Evolutionary conservation across 495 filamentous ascomycete species (phyloP).

Genomic region (Neurospora sp.): DNA sequence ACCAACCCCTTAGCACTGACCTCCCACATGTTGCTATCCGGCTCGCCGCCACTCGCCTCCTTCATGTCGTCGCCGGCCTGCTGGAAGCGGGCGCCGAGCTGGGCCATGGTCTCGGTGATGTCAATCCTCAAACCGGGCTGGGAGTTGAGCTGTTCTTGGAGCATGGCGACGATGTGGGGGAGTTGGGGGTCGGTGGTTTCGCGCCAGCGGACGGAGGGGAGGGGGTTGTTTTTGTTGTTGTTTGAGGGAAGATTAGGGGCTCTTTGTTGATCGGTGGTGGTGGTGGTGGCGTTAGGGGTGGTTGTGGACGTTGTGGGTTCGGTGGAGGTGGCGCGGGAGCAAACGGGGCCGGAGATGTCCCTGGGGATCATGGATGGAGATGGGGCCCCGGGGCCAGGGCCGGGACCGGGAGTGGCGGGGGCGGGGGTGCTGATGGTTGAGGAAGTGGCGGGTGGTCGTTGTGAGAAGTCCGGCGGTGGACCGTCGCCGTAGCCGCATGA

Average conservation of each 20-base stretch:
- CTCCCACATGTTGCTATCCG: slow-evolving; percentile 18
- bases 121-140: slow-evolving; percentile 22
- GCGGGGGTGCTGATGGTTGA: background rate
- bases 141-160: slow-evolving; percentile 15
- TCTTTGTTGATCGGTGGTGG: background rate
- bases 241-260: background rate
- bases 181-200: slow-evolving; percentile 14
- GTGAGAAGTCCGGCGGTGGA: background rate
- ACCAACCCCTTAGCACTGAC: slow-evolving; percentile 18
- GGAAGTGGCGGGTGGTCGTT: background rate
- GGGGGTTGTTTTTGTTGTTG: background rate
- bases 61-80: slow-evolving; percentile 10
- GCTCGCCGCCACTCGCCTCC: background rate
- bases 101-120: slow-evolving; percentile 14
- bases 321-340: background rate
- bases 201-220: slow-evolving; percentile 2
- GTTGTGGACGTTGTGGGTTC: background rate
- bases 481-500: background rate
- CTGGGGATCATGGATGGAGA: background rate
- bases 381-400: background rate
- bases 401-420: background rate
- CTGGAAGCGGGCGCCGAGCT: slow-evolving; percentile 19
- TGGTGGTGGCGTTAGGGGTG: background rate
- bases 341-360: background rate
- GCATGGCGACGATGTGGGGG: slow-evolving; percentile 13